Base-by-base conservation (phyloP, 805 yeast genomes). In the Schwanniomyces vanrijiae region DNA sequence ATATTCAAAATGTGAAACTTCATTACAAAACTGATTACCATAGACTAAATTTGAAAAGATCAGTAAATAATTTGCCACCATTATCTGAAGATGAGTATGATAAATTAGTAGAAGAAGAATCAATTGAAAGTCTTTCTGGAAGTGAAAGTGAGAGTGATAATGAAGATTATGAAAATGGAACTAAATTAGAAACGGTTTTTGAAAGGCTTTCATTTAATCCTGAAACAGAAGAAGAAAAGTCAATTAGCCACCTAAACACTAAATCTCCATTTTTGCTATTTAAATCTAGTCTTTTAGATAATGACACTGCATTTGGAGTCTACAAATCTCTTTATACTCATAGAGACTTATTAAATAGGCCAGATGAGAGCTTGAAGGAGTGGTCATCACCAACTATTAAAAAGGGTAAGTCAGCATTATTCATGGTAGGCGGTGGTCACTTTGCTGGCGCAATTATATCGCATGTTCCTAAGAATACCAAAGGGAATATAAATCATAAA, bases 401-500 rank as follows among this genome's bases (percentile, higher is more conserved):
- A 3, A 50, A 57, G 0, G 68, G 69, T 3, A 75, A 76, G 39
- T 88, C 96, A 4, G 96, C 96, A 0, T 65, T 94, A 10, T 80
- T 94, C 55, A 89, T 94, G 96, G 80, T 94, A 44, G 97, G 97
- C 13, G 97, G 98, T 38, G 99, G 99, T 37, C 97, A 94, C 68
- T 94, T 94, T 72, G 96, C 98, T 0, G 99, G 94, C 16, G 97
- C 97, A 0, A 86, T 94, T 37, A 76, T 94, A 7, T 82, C 90
- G 1, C 97, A 91, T 59, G 73, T 73, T 42, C 84, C 80, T 20
- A 70, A 72, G 43, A 73, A 71, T 34, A 75, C 78, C 1, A 78
- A 77, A 53, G 89, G 90, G 2, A 82, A 82, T 51, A 70, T 73
- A 5, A 71, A 73, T 35, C 69, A 73, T 28, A 69, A 65, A 42